Evolutionary conservation across 345 rosid species (phyloP), one percentile per base, ranked within the genome.

Genomic region (Citrus unshiu): DNA sequence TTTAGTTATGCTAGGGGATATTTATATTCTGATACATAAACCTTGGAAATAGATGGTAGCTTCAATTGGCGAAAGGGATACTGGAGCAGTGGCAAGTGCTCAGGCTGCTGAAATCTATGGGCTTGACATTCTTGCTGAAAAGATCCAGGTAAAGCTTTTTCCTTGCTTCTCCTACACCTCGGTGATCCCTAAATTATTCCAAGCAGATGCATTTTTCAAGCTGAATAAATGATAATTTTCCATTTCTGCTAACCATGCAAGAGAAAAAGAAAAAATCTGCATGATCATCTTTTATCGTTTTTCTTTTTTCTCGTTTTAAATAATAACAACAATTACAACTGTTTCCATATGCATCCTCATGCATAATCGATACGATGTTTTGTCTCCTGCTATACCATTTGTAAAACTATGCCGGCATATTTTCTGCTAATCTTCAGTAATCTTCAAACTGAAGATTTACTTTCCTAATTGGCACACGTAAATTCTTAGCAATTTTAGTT

Each of bases 81-180:
- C 84, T 29, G 98, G 95, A 37, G 99, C 98, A 63, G 75, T 95
- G 8, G 98, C 99, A n/a, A 93, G 99, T 84, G 86, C 92, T 74
- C 90, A 92, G 65, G 98, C 99, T 71, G 98, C 98, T 73, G 84
- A 87, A 83, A 88, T 95, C 37, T 95, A 95, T 56, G 99, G 97
- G 69, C 94, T 95, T 3, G 81, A 88, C 81, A 83, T 95, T 85
- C 93, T 95, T 68, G 87, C 87, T 3, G 88, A 91, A 75, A 93
- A 93, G 49, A 76, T 95, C 72, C 99, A 95, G 89, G 99, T 84
- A 76, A 86, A 21, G 62, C 67, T 74, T 80, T 72, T 74, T 34
- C 56, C 25, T 30, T 8, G 34, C 49, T 76, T 57, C 51, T n/a
- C 30, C 14, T 30, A 9, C 34, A n/a, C 39, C 27, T 66, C 14